A percentile compares a stretch with the other conserved stretches of the same genome.
These are phyloP conservation scores for Ligustrum vulgare DNA, from an alignment of 257 asterid genomes.

Conservation along the genomic window DNA sequence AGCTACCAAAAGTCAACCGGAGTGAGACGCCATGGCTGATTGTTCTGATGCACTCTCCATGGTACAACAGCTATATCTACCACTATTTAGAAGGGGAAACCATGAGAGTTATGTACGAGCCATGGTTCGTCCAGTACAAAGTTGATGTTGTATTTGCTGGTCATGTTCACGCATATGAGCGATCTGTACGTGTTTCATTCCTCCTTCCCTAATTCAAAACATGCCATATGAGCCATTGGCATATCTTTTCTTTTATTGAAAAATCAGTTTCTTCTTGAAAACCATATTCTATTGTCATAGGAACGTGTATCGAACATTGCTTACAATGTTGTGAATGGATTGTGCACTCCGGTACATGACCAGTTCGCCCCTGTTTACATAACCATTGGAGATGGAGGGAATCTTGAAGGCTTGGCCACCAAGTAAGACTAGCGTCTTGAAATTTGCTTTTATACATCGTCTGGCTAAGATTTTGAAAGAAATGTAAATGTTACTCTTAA, in stretches of 20 bases:
- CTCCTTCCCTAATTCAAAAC: background rate
- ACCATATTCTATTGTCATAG: slow-evolving; percentile 27
- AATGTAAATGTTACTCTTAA: background rate
- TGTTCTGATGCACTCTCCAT: slow-evolving; percentile 83
- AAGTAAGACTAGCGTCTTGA: slow-evolving; percentile 36
- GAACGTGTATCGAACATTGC: slow-evolving; percentile 65
- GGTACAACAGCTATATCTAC: slow-evolving; percentile 87
- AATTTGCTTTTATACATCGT: background rate
- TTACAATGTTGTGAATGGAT: slow-evolving; percentile 57
- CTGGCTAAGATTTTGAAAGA: background rate
- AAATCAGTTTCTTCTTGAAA: background rate
- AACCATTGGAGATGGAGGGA: slow-evolving; percentile 74
- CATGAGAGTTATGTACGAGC: slow-evolving; percentile 85
- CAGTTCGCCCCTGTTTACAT: slow-evolving; percentile 62
- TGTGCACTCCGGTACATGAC: slow-evolving; percentile 48
- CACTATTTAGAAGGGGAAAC: slow-evolving; percentile 97
- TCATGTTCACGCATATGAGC: slow-evolving; percentile 92
- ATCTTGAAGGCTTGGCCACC: slow-evolving; percentile 61
- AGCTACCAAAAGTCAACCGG: slow-evolving; percentile 76
- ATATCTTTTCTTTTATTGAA: background rate
- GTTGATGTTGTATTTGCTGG: slow-evolving; percentile 92
- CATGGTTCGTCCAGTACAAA: slow-evolving; percentile 71
- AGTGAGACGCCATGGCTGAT: slow-evolving; percentile 88
- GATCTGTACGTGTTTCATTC: slow-evolving; percentile 50
- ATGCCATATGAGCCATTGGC: background rate